Evolutionary conservation across 176 grass and related monocot species (phyloP).

Genomic region (Chrysopogon serrulatus): DNA sequence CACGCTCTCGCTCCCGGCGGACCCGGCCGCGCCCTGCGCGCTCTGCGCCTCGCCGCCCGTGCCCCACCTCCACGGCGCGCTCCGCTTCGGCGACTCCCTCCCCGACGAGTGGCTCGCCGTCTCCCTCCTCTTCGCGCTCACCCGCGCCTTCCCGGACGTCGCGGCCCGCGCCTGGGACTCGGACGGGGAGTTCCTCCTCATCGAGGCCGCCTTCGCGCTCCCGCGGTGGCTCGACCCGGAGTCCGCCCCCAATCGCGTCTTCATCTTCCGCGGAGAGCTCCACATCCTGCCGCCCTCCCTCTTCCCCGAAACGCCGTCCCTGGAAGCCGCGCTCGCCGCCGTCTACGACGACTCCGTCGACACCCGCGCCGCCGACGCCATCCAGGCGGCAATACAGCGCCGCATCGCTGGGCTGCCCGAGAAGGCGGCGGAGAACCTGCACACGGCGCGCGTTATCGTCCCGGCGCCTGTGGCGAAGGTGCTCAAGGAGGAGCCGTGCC

Average conservation of each 20-base stretch:
- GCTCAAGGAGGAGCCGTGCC: slow-evolving; percentile 76
- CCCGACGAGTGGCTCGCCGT: slow-evolving; percentile 86
- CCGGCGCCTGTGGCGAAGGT: slow-evolving; percentile 72
- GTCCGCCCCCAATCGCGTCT: slow-evolving; percentile 67
- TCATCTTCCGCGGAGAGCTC: slow-evolving; percentile 73
- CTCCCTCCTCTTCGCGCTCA: slow-evolving; percentile 67
- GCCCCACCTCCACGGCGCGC: slow-evolving; percentile 78
- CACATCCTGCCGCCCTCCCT: slow-evolving; percentile 67
- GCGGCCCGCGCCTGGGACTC: slow-evolving; percentile 73
- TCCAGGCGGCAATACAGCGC: slow-evolving; percentile 62
- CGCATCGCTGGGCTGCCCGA: slow-evolving; percentile 61
- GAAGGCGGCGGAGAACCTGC: slow-evolving; percentile 64
- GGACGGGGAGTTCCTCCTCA: slow-evolving; percentile 97
- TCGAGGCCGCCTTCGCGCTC: slow-evolving; percentile 83
- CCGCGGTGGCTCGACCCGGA: slow-evolving; percentile 83
- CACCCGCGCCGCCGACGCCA: slow-evolving; percentile 56
- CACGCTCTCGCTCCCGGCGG: slow-evolving; percentile 47
- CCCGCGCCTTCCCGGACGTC: slow-evolving; percentile 35
- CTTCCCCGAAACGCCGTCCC: slow-evolving; percentile 42
- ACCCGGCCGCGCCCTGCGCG: slow-evolving; percentile 43
- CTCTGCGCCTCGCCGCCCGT: slow-evolving; percentile 52
- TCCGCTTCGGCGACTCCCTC: slow-evolving; percentile 76
- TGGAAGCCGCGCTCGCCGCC: slow-evolving; percentile 46
- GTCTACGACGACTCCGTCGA: slow-evolving; percentile 42
- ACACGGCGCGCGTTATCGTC: slow-evolving; percentile 55